phyloP scores from a whole-genome alignment of 2,329 filamentous ascomycete genomes.

The Claviceps arundinis region DNA sequence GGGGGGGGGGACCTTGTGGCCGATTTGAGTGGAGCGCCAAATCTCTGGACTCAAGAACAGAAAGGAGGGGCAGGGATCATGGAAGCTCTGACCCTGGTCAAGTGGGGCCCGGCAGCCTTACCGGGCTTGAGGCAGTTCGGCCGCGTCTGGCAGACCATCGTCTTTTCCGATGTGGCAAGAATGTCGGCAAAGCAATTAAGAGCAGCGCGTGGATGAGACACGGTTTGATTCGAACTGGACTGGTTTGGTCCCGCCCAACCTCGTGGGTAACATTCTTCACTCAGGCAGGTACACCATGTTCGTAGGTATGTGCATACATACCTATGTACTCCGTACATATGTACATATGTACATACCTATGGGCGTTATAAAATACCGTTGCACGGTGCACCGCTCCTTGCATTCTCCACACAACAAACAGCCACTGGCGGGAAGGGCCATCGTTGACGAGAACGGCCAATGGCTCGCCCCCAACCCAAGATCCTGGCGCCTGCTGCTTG shows the following conservation, averaged over 20 bases:
- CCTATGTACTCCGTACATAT: too few relatives aligned
- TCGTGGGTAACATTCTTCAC: not conserved
- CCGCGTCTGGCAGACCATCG: not conserved
- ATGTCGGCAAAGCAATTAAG: not conserved
- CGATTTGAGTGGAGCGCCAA: slow-evolving; percentile 5
- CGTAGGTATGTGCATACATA: not conserved
- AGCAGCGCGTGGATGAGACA: not conserved
- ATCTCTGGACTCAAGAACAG: not conserved
- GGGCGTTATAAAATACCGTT: too few relatives aligned
- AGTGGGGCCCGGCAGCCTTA: not conserved
- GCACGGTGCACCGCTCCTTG: not conserved
- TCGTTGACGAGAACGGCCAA: not conserved
- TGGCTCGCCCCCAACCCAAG: not conserved
- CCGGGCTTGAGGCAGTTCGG: not conserved
- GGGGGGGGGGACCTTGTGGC: not conserved
- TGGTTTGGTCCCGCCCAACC: not conserved
- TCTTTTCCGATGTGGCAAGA: too few relatives aligned
- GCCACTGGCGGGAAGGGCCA: slow-evolving; percentile 1
- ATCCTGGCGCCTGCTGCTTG: not conserved
- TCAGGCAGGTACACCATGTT: not conserved
- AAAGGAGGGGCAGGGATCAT: not conserved
- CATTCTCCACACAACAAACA: not conserved
- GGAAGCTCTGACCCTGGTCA: not conserved
- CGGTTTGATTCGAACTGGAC: not conserved
- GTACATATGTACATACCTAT: too few relatives aligned